phyloP scores from a whole-genome alignment of 2,329 filamentous ascomycete species.

The Xylaria arbuscula region DNA sequence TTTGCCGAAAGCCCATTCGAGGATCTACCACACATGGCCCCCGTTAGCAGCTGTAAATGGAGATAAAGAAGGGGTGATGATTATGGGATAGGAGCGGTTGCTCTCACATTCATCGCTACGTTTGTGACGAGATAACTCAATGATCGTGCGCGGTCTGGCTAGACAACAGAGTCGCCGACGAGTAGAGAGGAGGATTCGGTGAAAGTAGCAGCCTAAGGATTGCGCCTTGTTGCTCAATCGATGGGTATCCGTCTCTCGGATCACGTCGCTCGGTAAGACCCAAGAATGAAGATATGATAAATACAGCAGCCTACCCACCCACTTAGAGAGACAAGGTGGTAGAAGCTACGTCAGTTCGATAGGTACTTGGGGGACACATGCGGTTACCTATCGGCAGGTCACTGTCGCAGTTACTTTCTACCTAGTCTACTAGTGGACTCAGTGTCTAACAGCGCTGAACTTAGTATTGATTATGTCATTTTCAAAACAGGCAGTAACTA shows the following conservation, averaged over 20 bases:
- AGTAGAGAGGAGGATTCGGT: not conserved
- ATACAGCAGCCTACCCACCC: not conserved
- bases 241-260: conserved; percentile 13
- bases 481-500: too few relatives aligned
- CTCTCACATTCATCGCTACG: conserved; percentile 37
- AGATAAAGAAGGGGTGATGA: not conserved
- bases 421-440: too few relatives aligned
- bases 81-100: not conserved
- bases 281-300: conserved; percentile 26
- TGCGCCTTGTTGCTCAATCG: conserved; percentile 12
- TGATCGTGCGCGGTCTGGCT: not conserved
- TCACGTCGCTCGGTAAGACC: conserved; percentile 17
- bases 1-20: conserved; percentile 99
- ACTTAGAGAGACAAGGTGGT: not conserved
- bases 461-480: too few relatives aligned
- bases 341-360: conserved; percentile 6
- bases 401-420: too few relatives aligned
- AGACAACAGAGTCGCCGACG: not conserved
- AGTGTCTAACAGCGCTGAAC: too few relatives aligned
- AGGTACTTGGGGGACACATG: not conserved
- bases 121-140: not conserved
- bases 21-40: conserved; percentile 70
- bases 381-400: too few relatives aligned
- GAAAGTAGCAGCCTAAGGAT: conserved; percentile 19
- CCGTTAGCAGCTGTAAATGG: conserved; percentile 18